phyloP scores from a whole-genome alignment of 1,284 basidiomycete genomes.

The Acaromyces ingoldii region DNA sequence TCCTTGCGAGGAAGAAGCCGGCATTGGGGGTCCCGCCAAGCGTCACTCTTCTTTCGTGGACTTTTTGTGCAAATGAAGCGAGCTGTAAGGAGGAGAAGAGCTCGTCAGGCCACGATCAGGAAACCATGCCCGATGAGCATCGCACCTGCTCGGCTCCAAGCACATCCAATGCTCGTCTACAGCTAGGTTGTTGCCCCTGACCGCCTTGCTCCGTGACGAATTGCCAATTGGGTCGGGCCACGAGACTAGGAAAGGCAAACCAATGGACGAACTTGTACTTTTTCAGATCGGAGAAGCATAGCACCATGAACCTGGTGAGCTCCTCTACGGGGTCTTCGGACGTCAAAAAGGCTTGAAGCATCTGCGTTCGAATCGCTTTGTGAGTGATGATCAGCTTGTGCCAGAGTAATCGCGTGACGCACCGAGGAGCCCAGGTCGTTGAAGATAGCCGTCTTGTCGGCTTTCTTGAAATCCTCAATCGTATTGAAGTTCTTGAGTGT shows the following conservation, averaged over 20 bases:
- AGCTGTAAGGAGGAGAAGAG: too few species aligned
- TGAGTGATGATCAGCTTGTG: background rate
- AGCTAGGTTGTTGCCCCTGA: too few species aligned
- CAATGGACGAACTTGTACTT: conserved; percentile 97
- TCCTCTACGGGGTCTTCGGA: conserved; percentile 16
- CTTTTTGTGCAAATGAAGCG: too few species aligned
- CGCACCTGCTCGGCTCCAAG: too few species aligned
- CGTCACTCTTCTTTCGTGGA: too few species aligned
- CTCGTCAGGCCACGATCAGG: too few species aligned
- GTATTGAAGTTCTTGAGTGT: conserved; percentile 78
- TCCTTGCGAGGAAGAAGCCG: conserved; percentile 26
- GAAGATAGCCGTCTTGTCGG: conserved; percentile 80
- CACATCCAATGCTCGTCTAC: too few species aligned
- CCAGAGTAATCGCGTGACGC: background rate
- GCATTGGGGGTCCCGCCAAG: conserved; percentile 13
- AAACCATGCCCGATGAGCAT: too few species aligned
- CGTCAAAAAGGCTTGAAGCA: conserved; percentile 11
- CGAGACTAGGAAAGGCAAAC: conserved; percentile 92
- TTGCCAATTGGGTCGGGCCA: conserved; percentile 57
- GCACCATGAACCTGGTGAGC: conserved; percentile 75
- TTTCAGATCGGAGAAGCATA: conserved; percentile 94
- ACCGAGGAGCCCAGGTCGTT: conserved; percentile 12
- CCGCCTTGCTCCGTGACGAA: too few species aligned
- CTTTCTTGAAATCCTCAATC: conserved; percentile 86
- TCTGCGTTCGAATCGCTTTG: too few species aligned